Conservation (phyloP, 208 protist genomes). For the Novymonas esmeraldas region DNA sequence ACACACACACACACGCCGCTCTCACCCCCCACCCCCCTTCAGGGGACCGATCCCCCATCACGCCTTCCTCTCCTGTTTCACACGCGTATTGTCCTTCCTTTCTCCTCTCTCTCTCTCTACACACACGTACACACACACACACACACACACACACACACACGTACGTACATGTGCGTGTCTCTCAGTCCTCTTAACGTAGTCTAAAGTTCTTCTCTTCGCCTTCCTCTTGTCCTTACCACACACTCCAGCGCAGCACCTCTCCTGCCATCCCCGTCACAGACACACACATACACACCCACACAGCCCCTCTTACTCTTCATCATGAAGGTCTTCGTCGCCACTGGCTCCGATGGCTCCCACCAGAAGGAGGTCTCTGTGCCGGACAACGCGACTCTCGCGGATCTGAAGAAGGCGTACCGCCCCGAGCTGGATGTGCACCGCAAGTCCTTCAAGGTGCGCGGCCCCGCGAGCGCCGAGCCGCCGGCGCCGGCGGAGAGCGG, state of each 20-base stretch:
- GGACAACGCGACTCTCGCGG: constrained; percentile 58
- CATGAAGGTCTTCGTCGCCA: constrained; percentile 82
- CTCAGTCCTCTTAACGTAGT: neutral
- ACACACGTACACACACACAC: constrained; percentile 1
- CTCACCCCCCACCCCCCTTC: neutral
- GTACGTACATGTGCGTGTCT: neutral
- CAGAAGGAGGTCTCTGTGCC: constrained; percentile 65
- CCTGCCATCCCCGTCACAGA: neutral
- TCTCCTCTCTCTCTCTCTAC: neutral
- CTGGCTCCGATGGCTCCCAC: constrained; percentile 37
- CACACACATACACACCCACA: constrained; percentile 6
- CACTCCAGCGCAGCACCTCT: no score
- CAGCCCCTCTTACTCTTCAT: neutral
- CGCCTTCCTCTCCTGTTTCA: constrained; percentile 1
- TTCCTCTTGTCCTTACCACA: neutral
- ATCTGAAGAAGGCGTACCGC: constrained; percentile 74
- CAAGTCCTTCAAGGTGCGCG: constrained; percentile 76
- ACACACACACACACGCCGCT: neutral
- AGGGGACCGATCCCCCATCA: neutral
- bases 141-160: constrained; percentile 3
- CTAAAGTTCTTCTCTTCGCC: neutral
- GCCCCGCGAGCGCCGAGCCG: constrained; percentile 23
- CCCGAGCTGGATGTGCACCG: constrained; percentile 61
- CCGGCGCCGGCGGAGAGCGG: constrained; percentile 30
- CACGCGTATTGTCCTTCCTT: neutral